Evolutionary conservation across 805 yeast species (phyloP), one percentile per base, ranked within the genome.

Genomic region (Metschnikowia vanudenii): DNA sequence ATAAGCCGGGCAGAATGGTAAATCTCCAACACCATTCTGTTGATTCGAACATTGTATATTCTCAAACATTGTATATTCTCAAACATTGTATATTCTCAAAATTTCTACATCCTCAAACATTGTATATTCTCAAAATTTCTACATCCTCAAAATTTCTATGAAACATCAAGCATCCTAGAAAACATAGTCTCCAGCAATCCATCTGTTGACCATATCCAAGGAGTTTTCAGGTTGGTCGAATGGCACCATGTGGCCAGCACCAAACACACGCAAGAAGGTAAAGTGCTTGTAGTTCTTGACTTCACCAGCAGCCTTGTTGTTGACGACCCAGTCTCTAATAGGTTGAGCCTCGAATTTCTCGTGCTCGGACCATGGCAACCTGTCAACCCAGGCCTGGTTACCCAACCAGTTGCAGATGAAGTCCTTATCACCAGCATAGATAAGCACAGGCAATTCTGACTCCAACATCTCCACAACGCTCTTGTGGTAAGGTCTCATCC

Each of bases 201-300:
- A 92, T 63, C 85, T 78, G 73, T 88, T 86, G 52, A 91, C 78
- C 90, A 91, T 84, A 46, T 80, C 89, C 52, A 85, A 74, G 2
- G 96, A 71, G 59, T 76, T 75, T 58, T 79, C 82, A 16, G 97
- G 96, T 71, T 86, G 92, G 68, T 91, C 91, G 60, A 71, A 84
- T 14, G 97, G 97, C 52, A 89, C 96, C 97, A 91, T 90, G 69
- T 92, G 97, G 22, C 97, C 97, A 43, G 95, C 97, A 52, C 82
- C 92, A 59, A 75, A 91, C 9, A 91, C 80, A 65, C 96, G 79
- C 65, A 88, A 74, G 73, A 85, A 92, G 3, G 96, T 86, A 57
- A 91, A 81, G 49, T 79, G 75, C 39, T 83, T 83, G 54, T 74
- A 78, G 60, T 80, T 84, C 72, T 88, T 89, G 24, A 83, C 84